These are phyloP conservation scores for Aspergillus leporis DNA, from an alignment of 495 filamentous ascomycete species.

Conservation along the genomic window DNA sequence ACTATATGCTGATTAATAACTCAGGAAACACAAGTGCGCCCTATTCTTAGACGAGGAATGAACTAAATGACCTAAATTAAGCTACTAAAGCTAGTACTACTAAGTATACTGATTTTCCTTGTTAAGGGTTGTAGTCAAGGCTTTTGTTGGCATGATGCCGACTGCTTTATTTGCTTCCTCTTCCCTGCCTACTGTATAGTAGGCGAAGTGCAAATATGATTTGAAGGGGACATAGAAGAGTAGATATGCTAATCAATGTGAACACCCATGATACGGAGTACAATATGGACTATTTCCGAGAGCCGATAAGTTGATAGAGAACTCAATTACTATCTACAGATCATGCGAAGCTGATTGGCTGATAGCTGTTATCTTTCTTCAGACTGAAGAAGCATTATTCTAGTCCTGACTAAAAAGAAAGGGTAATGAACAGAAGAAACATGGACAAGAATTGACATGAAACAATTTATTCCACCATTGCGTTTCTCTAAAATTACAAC, in stretches of 20 bases:
- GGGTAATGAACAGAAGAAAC: not conserved
- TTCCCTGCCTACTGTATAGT: no score
- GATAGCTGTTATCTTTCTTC: not conserved
- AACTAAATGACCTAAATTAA: no score
- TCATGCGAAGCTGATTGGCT: not conserved
- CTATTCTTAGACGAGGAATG: no score
- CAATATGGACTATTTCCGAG: not conserved
- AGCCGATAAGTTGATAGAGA: not conserved
- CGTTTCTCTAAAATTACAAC: no score
- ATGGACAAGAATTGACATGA: not conserved
- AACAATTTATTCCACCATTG: not conserved
- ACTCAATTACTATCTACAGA: conserved; percentile 1
- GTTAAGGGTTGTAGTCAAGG: no score
- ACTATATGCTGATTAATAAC: no score
- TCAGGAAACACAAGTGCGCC: no score
- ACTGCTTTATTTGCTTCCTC: no score
- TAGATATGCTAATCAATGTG: not conserved
- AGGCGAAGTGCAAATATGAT: no score
- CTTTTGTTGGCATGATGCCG: no score
- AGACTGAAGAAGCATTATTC: not conserved
- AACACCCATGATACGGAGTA: not conserved
- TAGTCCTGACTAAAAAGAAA: not conserved
- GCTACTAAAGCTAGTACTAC: not conserved
- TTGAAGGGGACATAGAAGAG: not conserved
- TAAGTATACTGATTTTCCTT: not conserved